Evolutionary conservation across 2,329 filamentous ascomycete genomes (phyloP), one percentile per base, ranked within the genome.

Genomic region (Pseudogymnoascus sp.): DNA sequence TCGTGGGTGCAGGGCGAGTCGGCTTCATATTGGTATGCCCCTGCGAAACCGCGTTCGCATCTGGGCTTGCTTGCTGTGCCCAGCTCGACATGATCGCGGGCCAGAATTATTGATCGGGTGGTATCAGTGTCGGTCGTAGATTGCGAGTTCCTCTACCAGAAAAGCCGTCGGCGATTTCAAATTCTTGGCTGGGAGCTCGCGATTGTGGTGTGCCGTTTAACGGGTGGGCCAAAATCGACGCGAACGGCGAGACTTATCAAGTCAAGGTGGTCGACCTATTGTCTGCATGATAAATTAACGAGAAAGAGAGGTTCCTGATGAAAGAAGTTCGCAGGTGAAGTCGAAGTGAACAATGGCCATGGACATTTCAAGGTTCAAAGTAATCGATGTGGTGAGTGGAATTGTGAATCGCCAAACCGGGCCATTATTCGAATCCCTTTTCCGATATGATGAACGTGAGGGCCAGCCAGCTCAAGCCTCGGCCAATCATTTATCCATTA

Each of bases 11-110:
- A 70, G 83, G 79, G 58, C 77, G 58, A 33, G 38, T 21, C 57
- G 66, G 57, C 56, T 66, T 76, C n/a, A 78, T 70, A 34, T 82
- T 82, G 70, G 82, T 84, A 6, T 77, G 74, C 63, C 77, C 75
- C 55, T 82, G 82, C 61, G 81, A 83, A 52, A 73, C 73, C 67
- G 57, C 64, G 60, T 63, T 67, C 60, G 56, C 61, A 28, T 60
- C 64, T 55, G 63, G 67, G 58, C 63, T 68, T 41, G 56, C 33
- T 41, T 61, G 59, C n/a, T 61, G 60, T 41, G 60, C 56, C 18
- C 18, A 38, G 19, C 52, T 23, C 35, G 52, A 30, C 59, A 61
- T 61, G 15, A 30, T 62, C 48, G 58, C 35, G 33, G 34, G 4
- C 9, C 41, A 12, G 10, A 52, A 18, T 30, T 52, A 52, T 52